Conservation (phyloP, 768 basidiomycete species). For the Serendipita sp. region DNA sequence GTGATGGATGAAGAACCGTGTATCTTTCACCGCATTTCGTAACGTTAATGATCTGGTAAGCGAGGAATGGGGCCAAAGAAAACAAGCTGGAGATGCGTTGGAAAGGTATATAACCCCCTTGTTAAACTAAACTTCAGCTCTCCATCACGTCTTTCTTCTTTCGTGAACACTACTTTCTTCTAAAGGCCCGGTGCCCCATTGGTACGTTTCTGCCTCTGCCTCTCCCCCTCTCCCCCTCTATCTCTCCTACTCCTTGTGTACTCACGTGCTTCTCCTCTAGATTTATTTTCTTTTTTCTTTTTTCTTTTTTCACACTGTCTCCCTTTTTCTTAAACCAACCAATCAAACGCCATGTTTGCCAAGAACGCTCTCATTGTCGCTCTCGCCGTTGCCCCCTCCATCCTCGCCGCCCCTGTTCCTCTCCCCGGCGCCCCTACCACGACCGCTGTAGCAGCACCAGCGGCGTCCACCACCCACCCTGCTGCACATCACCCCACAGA, state of each 20-base stretch:
- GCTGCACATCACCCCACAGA: not conserved
- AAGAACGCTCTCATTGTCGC: slow-evolving; percentile 6
- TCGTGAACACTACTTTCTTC: not conserved
- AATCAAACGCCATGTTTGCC: not conserved
- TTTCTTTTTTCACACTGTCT: not conserved
- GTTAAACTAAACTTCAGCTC: not conserved
- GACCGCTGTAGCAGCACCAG: not conserved
- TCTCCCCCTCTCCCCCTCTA: not conserved
- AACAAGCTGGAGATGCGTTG: too few relatives aligned
- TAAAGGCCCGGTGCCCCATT: not conserved
- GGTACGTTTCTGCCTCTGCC: not conserved
- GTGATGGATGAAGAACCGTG: too few relatives aligned
- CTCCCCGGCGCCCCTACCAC: not conserved
- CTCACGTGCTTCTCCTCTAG: not conserved
- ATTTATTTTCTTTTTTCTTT: not conserved
- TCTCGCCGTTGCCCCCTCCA: slow-evolving; percentile 5
- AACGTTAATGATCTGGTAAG: too few relatives aligned
- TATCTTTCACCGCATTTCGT: too few relatives aligned
- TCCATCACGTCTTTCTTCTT: not conserved
- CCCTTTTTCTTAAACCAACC: too few relatives aligned
- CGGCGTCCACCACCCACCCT: not conserved
- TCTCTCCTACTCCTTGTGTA: not conserved
- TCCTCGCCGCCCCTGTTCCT: not conserved
- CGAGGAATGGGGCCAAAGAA: too few relatives aligned
- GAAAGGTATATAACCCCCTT: too few relatives aligned